Conservation (phyloP, 2,329 filamentous ascomycete species). For the Amauroascus verrucosus region DNA sequence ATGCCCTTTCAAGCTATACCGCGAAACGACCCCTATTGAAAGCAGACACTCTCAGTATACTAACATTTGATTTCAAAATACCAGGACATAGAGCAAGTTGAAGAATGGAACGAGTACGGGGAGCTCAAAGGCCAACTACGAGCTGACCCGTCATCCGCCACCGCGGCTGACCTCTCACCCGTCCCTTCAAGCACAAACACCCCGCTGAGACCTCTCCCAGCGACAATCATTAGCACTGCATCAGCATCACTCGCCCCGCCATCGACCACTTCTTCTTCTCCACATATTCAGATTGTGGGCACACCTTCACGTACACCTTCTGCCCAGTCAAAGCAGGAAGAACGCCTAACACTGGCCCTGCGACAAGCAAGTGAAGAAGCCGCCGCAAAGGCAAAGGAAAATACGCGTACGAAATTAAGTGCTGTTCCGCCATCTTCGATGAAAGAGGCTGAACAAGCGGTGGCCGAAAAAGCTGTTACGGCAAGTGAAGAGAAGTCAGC, state of each 20-base stretch:
- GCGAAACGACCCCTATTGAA: too few species aligned
- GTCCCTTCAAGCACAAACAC: conserved; percentile 19
- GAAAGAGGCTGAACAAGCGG: conserved; percentile 16
- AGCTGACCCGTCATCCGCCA: conserved; percentile 29
- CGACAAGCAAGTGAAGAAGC: conserved; percentile 35
- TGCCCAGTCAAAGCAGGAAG: conserved; percentile 27
- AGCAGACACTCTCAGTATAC: background rate
- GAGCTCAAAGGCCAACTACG: conserved; percentile 79
- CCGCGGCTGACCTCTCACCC: conserved; percentile 13
- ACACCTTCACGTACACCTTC: conserved; percentile 26
- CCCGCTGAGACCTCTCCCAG: conserved; percentile 21
- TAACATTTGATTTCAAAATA: background rate
- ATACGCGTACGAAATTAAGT: conserved; percentile 14
- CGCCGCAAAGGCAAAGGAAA: conserved; percentile 31
- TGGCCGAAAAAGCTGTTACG: conserved; percentile 16
- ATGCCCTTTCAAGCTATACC: too few species aligned
- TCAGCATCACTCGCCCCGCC: conserved; percentile 16
- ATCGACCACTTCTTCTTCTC: conserved; percentile 25
- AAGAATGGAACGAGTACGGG: conserved; percentile 99
- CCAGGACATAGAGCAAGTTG: conserved; percentile 83
- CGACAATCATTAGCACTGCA: conserved; percentile 15
- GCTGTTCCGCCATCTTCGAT: background rate
- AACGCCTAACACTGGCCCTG: conserved; percentile 32
- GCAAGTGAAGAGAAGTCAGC: conserved; percentile 12
- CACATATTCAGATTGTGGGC: conserved; percentile 33